phyloP scores from a whole-genome alignment of 805 yeast genomes.

The Cyberlindnera veronae region DNA sequence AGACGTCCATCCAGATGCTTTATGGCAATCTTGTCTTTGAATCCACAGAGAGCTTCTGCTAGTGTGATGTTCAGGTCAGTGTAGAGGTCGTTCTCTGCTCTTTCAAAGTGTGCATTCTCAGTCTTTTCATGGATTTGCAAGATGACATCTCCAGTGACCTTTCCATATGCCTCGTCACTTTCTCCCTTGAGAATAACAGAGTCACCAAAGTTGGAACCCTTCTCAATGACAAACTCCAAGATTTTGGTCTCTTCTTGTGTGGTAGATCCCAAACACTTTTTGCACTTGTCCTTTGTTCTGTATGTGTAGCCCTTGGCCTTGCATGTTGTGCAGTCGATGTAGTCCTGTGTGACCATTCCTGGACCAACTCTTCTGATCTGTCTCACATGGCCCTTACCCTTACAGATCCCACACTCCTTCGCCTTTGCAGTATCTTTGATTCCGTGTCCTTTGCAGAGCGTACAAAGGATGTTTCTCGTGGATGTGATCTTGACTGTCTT shows the following conservation, averaged over 20 bases:
- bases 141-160: conserved; percentile 72
- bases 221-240: conserved; percentile 70
- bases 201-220: conserved; percentile 67
- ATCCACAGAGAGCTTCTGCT: conserved; percentile 83
- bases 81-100: conserved; percentile 63
- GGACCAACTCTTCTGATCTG: conserved; percentile 66
- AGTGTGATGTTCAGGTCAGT: conserved; percentile 59
- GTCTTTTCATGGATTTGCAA: conserved; percentile 48
- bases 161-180: conserved; percentile 76
- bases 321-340: conserved; percentile 63
- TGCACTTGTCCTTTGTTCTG: conserved; percentile 70
- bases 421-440: conserved; percentile 56
- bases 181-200: conserved; percentile 57
- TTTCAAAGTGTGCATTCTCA: conserved; percentile 37
- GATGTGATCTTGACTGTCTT: conserved; percentile 71
- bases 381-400: conserved; percentile 64
- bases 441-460: conserved; percentile 73
- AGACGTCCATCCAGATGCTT: conserved; percentile 80
- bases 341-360: conserved; percentile 66
- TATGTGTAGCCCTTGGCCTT: conserved; percentile 62
- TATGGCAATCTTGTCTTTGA: conserved; percentile 55
- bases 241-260: conserved; percentile 62
- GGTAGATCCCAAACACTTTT: conserved; percentile 65
- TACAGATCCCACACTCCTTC: conserved; percentile 61
- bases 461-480: conserved; percentile 70